These are phyloP conservation scores for Penicillium nucicola DNA, from an alignment of 495 filamentous ascomycete genomes.

Conservation along the genomic window DNA sequence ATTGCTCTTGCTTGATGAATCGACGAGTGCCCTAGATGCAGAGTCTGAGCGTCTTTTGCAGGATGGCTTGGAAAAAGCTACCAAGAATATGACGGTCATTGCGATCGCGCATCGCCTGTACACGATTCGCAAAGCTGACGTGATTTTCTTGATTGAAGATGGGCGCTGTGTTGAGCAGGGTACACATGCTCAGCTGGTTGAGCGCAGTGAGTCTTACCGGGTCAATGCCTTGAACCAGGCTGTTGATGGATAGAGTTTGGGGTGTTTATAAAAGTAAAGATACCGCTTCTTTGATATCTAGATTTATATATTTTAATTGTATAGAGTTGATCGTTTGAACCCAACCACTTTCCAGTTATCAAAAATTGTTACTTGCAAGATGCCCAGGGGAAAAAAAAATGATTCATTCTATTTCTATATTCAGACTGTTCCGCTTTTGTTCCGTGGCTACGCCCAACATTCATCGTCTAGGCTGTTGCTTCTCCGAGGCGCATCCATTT, in stretches of 20 bases:
- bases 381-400: no score
- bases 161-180: constrained; percentile 63
- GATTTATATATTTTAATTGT: neutral
- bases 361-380: no score
- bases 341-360: no score
- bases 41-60: constrained; percentile 68
- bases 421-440: no score
- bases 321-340: neutral
- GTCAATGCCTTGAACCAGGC: constrained; percentile 33
- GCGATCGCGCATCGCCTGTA: constrained; percentile 71
- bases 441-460: no score
- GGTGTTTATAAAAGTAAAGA: neutral
- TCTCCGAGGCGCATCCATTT: constrained; percentile 3
- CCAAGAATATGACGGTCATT: constrained; percentile 67
- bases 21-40: constrained; percentile 69
- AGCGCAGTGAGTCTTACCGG: constrained; percentile 47
- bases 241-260: neutral
- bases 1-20: constrained; percentile 71
- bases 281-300: neutral
- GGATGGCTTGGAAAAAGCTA: constrained; percentile 57
- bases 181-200: constrained; percentile 55
- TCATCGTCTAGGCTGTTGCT: neutral
- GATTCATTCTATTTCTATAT: no score
- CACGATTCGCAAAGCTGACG: constrained; percentile 69
- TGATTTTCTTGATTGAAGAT: constrained; percentile 67